Evolutionary conservation across 805 yeast genomes (phyloP).

Genomic region (Candida rishiriensis): DNA sequence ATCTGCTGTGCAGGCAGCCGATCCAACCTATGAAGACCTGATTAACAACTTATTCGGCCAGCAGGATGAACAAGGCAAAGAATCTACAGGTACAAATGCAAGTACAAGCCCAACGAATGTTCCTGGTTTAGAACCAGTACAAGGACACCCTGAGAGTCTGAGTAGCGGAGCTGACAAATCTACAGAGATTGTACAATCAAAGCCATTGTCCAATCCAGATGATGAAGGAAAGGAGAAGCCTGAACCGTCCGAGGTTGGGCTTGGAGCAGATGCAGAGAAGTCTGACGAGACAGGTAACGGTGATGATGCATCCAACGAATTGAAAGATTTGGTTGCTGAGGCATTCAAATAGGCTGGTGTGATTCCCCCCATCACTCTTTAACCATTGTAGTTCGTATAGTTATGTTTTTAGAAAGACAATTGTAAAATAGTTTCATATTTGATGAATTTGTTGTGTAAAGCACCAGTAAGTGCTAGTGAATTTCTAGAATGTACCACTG

Average conservation of each 20-base stretch:
- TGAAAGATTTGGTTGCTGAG: constrained; percentile 31
- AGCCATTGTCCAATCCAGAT: not conserved
- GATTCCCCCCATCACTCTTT: not conserved
- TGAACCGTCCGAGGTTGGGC: not conserved
- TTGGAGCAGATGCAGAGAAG: not conserved
- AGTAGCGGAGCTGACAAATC: too few relatives aligned
- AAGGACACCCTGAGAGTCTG: not conserved
- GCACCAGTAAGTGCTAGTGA: too few relatives aligned
- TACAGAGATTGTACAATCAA: not conserved
- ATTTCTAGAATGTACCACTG: not conserved
- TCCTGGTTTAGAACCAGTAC: not conserved
- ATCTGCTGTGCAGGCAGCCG: not conserved
- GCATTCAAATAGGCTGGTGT: constrained; percentile 22
- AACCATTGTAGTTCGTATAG: not conserved
- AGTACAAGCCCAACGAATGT: not conserved
- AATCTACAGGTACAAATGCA: not conserved
- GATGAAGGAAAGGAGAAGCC: not conserved
- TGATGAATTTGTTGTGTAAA: not conserved
- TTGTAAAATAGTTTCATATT: not conserved
- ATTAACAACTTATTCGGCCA: constrained; percentile 20
- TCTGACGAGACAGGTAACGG: constrained; percentile 13
- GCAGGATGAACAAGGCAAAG: constrained; percentile 4
- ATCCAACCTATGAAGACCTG: constrained; percentile 21
- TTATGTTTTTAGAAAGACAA: not conserved
- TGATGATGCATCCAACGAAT: constrained; percentile 25